Evolutionary conservation across 169 alveolate species (phyloP).

Genomic region (Ichthyophthirius multifiliis): DNA sequence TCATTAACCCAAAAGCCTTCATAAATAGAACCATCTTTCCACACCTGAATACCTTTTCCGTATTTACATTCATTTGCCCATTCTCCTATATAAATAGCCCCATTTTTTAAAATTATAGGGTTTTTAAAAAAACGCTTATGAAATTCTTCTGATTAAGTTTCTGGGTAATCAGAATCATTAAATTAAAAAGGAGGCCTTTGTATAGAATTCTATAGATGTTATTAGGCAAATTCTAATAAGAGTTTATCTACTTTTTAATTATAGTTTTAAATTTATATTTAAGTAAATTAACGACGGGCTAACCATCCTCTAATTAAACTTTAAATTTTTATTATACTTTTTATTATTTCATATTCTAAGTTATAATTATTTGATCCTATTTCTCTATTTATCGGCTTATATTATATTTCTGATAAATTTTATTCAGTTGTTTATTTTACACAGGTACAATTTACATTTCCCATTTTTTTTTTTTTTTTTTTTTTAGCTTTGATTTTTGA

Average conservation of each 20-base stretch:
- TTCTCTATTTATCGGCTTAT: too few species aligned
- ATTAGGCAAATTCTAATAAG: conserved; percentile 16
- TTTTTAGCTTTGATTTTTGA: too few species aligned
- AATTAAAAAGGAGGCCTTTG: conserved; percentile 30
- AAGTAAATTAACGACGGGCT: conserved; percentile 9
- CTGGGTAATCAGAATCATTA: conserved; percentile 5
- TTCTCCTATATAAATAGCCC: conserved; percentile 44
- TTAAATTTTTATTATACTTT: conserved; percentile 35
- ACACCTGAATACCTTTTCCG: conserved; percentile 59
- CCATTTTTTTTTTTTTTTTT: too few species aligned
- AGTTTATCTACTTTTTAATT: conserved; percentile 21
- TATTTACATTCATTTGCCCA: conserved; percentile 37
- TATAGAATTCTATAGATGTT: conserved; percentile 27
- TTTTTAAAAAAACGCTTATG: conserved; percentile 28
- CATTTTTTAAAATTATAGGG: conserved; percentile 35
- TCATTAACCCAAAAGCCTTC: conserved; percentile 62
- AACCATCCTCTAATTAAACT: conserved; percentile 36
- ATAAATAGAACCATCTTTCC: conserved; percentile 61
- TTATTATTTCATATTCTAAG: too few species aligned
- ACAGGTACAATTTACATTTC: too few species aligned
- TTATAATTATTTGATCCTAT: too few species aligned
- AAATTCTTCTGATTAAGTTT: conserved; percentile 10
- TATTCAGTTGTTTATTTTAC: too few species aligned
- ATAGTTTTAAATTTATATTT: conserved; percentile 4
- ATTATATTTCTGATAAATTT: too few species aligned